Evolutionary conservation across 306 rosid genomes (phyloP).

Genomic region (Oxytropis ochrocephala): DNA sequence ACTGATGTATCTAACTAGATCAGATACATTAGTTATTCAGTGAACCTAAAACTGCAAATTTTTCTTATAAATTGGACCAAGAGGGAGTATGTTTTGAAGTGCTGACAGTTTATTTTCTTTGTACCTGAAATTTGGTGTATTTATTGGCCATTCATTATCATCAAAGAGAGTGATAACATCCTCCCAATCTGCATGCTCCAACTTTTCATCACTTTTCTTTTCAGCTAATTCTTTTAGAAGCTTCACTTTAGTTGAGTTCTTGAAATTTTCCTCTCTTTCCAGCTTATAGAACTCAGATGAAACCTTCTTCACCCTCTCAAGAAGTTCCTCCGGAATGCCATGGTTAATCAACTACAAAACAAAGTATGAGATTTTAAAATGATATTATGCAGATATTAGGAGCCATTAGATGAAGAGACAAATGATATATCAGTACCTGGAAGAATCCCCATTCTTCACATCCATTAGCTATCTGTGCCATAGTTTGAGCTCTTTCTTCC

Average conservation of each 20-base stretch:
- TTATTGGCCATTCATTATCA: slow-evolving; percentile 68
- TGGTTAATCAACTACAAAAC: slow-evolving; percentile 82
- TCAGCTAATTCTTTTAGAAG: slow-evolving; percentile 42
- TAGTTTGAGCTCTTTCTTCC: slow-evolving; percentile 64
- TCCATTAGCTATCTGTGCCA: slow-evolving; percentile 85
- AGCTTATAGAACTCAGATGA: slow-evolving; percentile 51
- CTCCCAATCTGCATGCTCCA: slow-evolving; percentile 83
- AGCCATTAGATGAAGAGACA: neutral
- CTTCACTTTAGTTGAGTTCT: slow-evolving; percentile 47
- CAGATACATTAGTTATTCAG: too few species aligned
- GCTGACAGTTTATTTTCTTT: neutral
- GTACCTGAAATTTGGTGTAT: slow-evolving; percentile 74
- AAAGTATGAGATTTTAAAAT: neutral
- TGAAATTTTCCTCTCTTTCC: slow-evolving; percentile 83
- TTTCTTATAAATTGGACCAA: too few species aligned
- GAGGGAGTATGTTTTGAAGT: neutral
- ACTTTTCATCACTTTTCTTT: slow-evolving; percentile 40
- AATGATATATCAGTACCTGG: slow-evolving; percentile 48
- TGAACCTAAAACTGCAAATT: too few species aligned
- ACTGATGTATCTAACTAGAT: too few species aligned
- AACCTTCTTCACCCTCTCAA: slow-evolving; percentile 87
- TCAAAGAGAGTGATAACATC: slow-evolving; percentile 82
- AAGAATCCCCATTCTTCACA: slow-evolving; percentile 99
- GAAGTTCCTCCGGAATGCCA: slow-evolving; percentile 80
- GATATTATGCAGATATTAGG: neutral